Conservation (phyloP, 306 rosid genomes). For the Cucumis hystrix region DNA sequence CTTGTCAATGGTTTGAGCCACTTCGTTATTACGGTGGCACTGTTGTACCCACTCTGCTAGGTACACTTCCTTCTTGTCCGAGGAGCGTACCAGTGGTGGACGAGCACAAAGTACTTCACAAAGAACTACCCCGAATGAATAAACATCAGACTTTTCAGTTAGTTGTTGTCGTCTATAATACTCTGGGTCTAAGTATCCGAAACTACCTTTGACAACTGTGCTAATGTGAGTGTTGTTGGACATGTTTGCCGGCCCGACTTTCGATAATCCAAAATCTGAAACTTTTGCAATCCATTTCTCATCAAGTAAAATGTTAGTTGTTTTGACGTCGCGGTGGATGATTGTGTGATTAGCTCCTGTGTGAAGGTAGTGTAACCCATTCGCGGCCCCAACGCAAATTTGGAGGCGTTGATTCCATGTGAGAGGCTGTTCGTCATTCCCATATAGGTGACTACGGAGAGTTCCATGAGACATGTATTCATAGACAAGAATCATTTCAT, state of each 20-base stretch:
- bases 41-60: constrained; percentile 21
- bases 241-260: neutral
- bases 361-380: constrained; percentile 30
- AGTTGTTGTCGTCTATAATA: constrained; percentile 10
- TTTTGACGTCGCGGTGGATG: constrained; percentile 42
- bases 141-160: constrained; percentile 41
- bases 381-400: neutral
- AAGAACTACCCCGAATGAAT: constrained; percentile 44
- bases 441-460: constrained; percentile 6
- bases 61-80: constrained; percentile 15
- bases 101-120: constrained; percentile 37
- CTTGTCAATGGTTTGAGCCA: neutral
- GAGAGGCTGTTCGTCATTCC: neutral
- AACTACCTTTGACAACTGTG: constrained; percentile 16
- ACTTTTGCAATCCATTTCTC: constrained; percentile 32
- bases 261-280: constrained; percentile 34
- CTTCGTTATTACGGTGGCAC: constrained; percentile 15
- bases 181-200: constrained; percentile 22
- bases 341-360: constrained; percentile 5
- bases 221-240: constrained; percentile 10
- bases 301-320: constrained; percentile 23
- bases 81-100: constrained; percentile 2
- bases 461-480: constrained; percentile 3
- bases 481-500: constrained; percentile 24
- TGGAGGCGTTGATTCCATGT: constrained; percentile 1